Base-by-base conservation (phyloP, 306 rosid genomes). In the Glycine latifolia region DNA sequence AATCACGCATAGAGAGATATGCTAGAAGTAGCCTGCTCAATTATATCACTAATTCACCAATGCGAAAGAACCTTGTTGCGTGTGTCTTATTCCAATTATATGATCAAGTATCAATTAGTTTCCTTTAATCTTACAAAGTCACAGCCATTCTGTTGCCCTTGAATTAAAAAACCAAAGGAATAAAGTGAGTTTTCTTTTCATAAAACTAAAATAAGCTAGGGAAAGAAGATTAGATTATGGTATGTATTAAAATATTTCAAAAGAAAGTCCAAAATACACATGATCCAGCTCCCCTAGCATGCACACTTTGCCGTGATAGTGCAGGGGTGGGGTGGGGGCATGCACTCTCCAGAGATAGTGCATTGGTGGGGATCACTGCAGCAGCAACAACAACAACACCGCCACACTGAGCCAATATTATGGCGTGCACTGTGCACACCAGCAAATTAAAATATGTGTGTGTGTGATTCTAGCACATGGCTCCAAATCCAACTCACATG, bases 391-490 rank as follows among this genome's bases (percentile, higher is more conserved):
- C 31, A 43, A 65, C 85, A 71, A 59, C 85, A 71, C 89, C 90
- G 85, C 84, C 83, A 83, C 82, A 76, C 73, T 33, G 8, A 37
- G 43, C 89, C 94, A 90, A 84, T 82, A n/a, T 12, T 48, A 47
- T 20, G 31, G 84, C 63, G 80, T 84, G 87, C 81, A 79, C 72
- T 31, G 56, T 76, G 77, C 80, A 65, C 31, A 26, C 31, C 31
- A 26, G 31, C 31, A 26, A 26, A 67, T 41, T 4, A 67, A 60
- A 82, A 75, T 52, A 60, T 26, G 31, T 26, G 31, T 26, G 31
- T 82, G 14, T 82, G 10, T 71, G 54, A 77, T 58, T 79, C 50
- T 26, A 26, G 67, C 94, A 89, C 94, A 83, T 84, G 90, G 14
- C 76, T 85, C 80, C 84, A 67, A 65, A 12, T 75, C 71, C 71